A percentile compares a stretch with the other conserved stretches of the same genome.
Evolutionary conservation across 306 rosid genomes (phyloP).

Genomic region (barrel medic (Medicago truncatula)): MtrunA17r5.0-ANR NC_053044.1:44151501-44152000

Average conservation of each 20-base stretch:
- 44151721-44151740: conserved; percentile 80
- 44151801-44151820: not conserved
- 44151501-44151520: not conserved
- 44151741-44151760: not conserved
- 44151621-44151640: conserved; percentile 91
- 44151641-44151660: conserved; percentile 76
- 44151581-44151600: conserved; percentile 77
- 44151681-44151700: conserved; percentile 93
- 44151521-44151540: not conserved
- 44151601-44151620: conserved; percentile 78
- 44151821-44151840: not conserved
- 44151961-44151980: conserved; percentile 96
- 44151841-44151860: not conserved
- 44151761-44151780: not conserved
- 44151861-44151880: not conserved
- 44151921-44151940: conserved; percentile 80
- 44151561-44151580: not conserved
- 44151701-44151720: conserved; percentile 85
- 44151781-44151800: not conserved
- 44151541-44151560: conserved; percentile 28
- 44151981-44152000: conserved; percentile 81
- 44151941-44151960: conserved; percentile 89
- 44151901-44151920: conserved; percentile 85
- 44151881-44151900: conserved; percentile 86
- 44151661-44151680: conserved; percentile 86